Conservation (phyloP, 2,329 filamentous ascomycete species). For the Trichophyton equinum region DNA sequence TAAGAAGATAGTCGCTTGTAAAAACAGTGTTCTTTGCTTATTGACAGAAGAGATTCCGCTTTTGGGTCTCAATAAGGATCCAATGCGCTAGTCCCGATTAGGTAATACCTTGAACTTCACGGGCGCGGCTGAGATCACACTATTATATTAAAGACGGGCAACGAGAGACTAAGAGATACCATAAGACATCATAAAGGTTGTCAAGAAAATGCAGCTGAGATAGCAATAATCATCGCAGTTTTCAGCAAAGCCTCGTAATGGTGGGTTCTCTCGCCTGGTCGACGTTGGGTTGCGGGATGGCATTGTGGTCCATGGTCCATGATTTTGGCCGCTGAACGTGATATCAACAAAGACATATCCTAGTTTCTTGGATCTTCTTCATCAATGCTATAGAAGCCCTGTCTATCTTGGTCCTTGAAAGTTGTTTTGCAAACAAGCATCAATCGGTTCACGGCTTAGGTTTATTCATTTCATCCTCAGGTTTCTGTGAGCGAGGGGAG, state of each 20-base stretch:
- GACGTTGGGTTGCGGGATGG: background rate
- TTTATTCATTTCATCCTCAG: background rate
- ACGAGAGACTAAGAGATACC: background rate
- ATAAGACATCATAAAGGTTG: background rate
- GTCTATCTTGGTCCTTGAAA: background rate
- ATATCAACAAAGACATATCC: background rate
- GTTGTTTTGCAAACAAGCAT: background rate
- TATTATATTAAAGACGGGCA: background rate
- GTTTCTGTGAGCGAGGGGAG: background rate
- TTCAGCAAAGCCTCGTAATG: background rate
- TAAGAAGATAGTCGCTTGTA: background rate
- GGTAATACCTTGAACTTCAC: background rate
- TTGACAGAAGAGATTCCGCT: conserved; percentile 6
- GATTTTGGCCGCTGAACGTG: background rate
- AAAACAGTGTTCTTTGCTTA: conserved; percentile 5
- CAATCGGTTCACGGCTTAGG: background rate
- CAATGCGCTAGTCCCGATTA: conserved; percentile 5
- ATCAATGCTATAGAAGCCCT: background rate
- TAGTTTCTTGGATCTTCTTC: background rate
- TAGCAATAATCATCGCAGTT: background rate
- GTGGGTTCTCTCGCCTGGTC: background rate
- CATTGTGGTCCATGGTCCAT: background rate
- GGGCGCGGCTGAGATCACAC: too few relatives aligned
- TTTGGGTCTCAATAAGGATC: conserved; percentile 12
- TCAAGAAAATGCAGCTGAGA: background rate